Conservation (phyloP, 2,329 filamentous ascomycete genomes). For the Clarireedia homoeocarpa region DNA sequence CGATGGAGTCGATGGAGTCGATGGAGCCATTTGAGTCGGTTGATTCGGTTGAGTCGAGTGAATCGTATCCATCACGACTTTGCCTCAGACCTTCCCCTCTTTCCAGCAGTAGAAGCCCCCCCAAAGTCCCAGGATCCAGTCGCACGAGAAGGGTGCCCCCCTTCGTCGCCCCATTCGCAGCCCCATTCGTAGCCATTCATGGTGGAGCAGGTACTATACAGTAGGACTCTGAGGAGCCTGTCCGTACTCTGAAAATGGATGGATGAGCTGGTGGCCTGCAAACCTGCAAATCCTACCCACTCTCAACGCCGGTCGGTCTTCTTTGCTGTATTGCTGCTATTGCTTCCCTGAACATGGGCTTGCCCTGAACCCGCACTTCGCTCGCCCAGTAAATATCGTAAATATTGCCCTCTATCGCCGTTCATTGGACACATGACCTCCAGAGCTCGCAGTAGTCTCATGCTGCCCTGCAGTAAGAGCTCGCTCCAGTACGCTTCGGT, state of each 20-base stretch:
- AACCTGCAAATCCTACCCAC: not conserved
- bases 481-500: not conserved
- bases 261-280: not conserved
- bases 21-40: no score
- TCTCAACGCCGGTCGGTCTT: not conserved
- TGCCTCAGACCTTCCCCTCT: no score
- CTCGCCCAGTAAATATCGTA: constrained; percentile 1
- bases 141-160: no score
- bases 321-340: not conserved
- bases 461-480: constrained; percentile 8
- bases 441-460: constrained; percentile 9
- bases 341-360: constrained; percentile 1
- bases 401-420: constrained; percentile 1
- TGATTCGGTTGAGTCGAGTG: no score
- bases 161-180: no score
- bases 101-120: no score
- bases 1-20: no score
- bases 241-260: not conserved
- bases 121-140: no score
- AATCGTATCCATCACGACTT: no score
- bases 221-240: no score
- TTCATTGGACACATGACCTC: constrained; percentile 10
- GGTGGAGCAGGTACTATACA: no score
- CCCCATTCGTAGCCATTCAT: no score
- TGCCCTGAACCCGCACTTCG: constrained; percentile 1